A percentile compares a stretch with the other conserved stretches of the same genome.
These are phyloP conservation scores for Fusarium piperis DNA, from an alignment of 2,329 filamentous ascomycete species.

Conservation along the genomic window DNA sequence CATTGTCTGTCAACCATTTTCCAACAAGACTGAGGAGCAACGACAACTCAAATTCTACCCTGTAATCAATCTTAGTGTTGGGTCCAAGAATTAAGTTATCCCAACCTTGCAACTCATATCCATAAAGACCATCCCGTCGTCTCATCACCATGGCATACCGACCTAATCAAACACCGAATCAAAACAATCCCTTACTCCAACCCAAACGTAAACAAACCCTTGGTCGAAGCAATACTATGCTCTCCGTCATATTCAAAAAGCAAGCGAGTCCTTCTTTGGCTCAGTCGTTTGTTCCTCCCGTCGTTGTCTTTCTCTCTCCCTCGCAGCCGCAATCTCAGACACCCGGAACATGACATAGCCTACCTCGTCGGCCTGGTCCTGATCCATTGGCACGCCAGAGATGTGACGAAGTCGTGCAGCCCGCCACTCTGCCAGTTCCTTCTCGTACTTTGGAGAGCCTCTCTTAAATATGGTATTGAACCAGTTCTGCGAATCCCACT, in stretches of 20 bases:
- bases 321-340: background rate
- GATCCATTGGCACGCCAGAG: background rate
- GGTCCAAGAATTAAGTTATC: background rate
- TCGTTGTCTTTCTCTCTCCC: background rate
- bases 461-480: background rate
- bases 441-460: background rate
- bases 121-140: background rate
- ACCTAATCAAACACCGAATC: background rate
- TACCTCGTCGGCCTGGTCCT: background rate
- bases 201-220: background rate
- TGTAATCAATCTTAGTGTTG: background rate
- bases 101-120: background rate
- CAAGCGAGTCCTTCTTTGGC: background rate
- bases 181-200: background rate
- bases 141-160: background rate
- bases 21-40: background rate
- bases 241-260: background rate
- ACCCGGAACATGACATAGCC: background rate
- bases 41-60: background rate
- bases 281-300: background rate
- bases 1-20: background rate
- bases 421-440: conserved; percentile 1
- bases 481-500: conserved; percentile 1
- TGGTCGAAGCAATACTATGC: background rate
- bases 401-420: background rate